These are phyloP conservation scores for Pontederia paniculata DNA, from an alignment of 176 grass and related monocot species.

Conservation along the genomic window DNA sequence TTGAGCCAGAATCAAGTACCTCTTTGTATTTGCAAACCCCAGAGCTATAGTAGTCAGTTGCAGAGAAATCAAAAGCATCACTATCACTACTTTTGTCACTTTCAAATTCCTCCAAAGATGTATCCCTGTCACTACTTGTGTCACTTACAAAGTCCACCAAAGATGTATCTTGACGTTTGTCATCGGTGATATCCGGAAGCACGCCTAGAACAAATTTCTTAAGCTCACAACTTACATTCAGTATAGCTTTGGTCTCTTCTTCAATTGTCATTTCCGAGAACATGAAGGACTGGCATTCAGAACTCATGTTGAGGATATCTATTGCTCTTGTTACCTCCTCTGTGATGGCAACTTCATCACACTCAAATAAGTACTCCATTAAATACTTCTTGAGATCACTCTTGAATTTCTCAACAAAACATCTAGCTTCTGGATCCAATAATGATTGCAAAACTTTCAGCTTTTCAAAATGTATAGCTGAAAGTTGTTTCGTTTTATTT, in stretches of 20 bases:
- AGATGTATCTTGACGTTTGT: constrained; percentile 8
- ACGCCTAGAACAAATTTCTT: constrained; percentile 16
- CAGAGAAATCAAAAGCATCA: constrained; percentile 31
- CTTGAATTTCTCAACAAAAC: constrained; percentile 16
- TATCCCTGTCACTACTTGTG: neutral
- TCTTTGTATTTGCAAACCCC: constrained; percentile 11
- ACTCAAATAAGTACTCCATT: constrained; percentile 31
- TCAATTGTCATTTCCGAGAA: constrained; percentile 23
- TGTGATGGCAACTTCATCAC: constrained; percentile 23
- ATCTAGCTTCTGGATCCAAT: constrained; percentile 22
- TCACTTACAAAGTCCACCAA: constrained; percentile 1
- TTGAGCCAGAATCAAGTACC: constrained; percentile 17
- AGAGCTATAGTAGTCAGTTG: constrained; percentile 13
- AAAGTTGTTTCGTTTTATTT: no score
- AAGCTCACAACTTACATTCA: constrained; percentile 27
- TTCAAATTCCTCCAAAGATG: constrained; percentile 7
- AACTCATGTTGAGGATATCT: constrained; percentile 26
- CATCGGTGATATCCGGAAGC: constrained; percentile 3
- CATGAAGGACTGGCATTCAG: neutral
- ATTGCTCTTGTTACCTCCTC: constrained; percentile 15
- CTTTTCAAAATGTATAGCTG: neutral
- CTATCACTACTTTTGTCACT: constrained; percentile 10
- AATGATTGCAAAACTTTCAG: constrained; percentile 19
- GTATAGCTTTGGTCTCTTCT: constrained; percentile 31
- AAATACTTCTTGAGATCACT: constrained; percentile 27